Evolutionary conservation across 225 moss, liverwort and hornwort species (phyloP), one percentile per base, ranked within the genome.

Genomic region (Marchantia polymorpha): DNA sequence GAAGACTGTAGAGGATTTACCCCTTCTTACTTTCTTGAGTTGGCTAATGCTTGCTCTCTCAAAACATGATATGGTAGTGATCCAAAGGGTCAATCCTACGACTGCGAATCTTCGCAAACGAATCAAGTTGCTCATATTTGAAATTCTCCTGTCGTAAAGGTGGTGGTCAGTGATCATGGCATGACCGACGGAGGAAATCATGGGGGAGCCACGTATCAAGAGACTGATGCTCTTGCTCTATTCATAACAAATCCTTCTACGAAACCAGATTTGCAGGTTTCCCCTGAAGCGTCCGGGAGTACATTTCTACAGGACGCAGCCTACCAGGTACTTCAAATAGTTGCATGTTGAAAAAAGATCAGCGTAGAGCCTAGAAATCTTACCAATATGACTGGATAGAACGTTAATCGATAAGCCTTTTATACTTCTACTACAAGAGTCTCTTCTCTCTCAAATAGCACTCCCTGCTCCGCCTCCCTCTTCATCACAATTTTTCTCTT

Each of bases 101-200:
- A 29, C 15, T 56, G 7, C 49, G 46, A 7, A 69, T 19, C 12
- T 50, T 12, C 22, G 20, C n/a, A 39, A 0, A 49, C 11, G 1
- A 58, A 52, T n/a, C 12, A 61, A 15, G 5, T 48, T 59, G 2
- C 49, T 72, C 29, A 72, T 7, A 2, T 30, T 50, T 46, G 23
- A 39, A 31, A 56, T 19, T 7, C 17, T 59, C 59, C 10, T 75
- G 75, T 31, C 27, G 31, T 53, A 58, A 70, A 92, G 92, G 84
- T 94, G 89, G 90, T 94, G 86, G 91, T 85, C 54, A 94, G 94
- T 84, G 94, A 94, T 79, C 94, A 94, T 83, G 94, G 94, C 64
- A 94, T 94, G 92, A 94, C 94, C 55, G 89, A 92, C 69, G 84
- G 87, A 76, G 94, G 94, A 80, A 92, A 94, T 83, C 94, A 94